Conservation (phyloP, 2,329 filamentous ascomycete genomes). For the Sporothrix globosa region DNA sequence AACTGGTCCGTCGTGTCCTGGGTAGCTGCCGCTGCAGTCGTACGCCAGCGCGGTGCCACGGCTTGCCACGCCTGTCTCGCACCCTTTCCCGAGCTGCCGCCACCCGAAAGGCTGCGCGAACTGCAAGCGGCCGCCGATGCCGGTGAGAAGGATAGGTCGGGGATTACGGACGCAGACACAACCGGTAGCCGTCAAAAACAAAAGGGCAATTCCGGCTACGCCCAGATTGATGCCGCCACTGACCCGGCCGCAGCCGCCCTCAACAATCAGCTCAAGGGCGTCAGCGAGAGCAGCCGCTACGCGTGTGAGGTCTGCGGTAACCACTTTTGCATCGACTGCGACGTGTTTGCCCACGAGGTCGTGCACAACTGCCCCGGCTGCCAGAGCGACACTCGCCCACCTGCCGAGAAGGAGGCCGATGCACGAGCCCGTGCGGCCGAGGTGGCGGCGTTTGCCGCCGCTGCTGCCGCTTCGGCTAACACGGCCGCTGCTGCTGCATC, state of each 20-base stretch:
- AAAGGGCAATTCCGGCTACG: neutral
- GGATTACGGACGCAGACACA: conserved; percentile 34
- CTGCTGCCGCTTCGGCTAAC: neutral
- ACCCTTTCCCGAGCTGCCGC: conserved; percentile 63
- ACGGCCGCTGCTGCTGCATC: neutral
- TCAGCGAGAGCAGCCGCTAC: conserved; percentile 86
- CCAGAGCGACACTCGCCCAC: conserved; percentile 55
- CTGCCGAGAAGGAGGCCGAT: conserved; percentile 23
- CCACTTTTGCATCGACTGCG: conserved; percentile 98
- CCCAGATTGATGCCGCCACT: neutral
- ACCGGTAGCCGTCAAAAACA: conserved; percentile 33
- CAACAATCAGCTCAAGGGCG: conserved; percentile 56
- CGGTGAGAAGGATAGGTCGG: conserved; percentile 26
- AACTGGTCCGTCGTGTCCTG: conserved; percentile 93
- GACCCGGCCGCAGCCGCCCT: conserved; percentile 27
- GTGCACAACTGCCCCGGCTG: conserved; percentile 97
- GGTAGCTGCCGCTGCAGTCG: conserved; percentile 64
- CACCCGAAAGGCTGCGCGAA: conserved; percentile 30
- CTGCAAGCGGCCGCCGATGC: conserved; percentile 13
- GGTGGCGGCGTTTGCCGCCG: neutral
- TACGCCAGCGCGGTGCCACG: conserved; percentile 36
- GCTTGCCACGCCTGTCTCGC: conserved; percentile 80
- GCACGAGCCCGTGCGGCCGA: conserved; percentile 5
- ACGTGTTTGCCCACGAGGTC: conserved; percentile 91
- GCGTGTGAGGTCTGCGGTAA: conserved; percentile 83